Conservation (phyloP, 2,329 filamentous ascomycete genomes). For the Dactylellina cionopaga region DNA sequence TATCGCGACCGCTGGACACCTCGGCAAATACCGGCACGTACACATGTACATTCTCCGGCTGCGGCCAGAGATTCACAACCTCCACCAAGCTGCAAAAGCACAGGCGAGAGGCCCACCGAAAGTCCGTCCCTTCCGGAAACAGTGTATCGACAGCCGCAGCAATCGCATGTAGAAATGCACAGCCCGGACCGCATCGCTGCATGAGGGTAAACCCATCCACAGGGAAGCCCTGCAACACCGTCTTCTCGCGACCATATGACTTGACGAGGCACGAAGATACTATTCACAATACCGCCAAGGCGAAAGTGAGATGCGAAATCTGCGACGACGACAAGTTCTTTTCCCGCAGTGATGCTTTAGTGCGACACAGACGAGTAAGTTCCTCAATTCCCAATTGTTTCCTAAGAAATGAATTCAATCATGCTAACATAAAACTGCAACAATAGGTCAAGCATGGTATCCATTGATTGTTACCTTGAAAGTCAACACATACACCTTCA, state of each 20-base stretch:
- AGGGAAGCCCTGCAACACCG: slow-evolving; percentile 90
- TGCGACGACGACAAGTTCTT: slow-evolving; percentile 98
- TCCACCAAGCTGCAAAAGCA: slow-evolving; percentile 89
- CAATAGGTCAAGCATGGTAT: slow-evolving; percentile 57
- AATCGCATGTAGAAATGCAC: slow-evolving; percentile 76
- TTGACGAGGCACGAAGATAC: slow-evolving; percentile 96
- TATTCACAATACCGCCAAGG: slow-evolving; percentile 92
- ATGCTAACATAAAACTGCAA: slow-evolving; percentile 49
- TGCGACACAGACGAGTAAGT: slow-evolving; percentile 76
- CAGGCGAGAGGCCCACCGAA: slow-evolving; percentile 90
- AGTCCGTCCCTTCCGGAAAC: slow-evolving; percentile 69
- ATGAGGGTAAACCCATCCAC: slow-evolving; percentile 94
- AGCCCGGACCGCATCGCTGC: slow-evolving; percentile 92
- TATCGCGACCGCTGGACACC: slow-evolving; percentile 37
- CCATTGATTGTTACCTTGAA: slow-evolving; percentile 43
- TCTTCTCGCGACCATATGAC: slow-evolving; percentile 96
- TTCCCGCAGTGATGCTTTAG: slow-evolving; percentile 91
- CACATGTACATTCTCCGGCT: slow-evolving; percentile 95
- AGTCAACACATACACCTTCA: slow-evolving; percentile 12
- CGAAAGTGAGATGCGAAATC: slow-evolving; percentile 90
- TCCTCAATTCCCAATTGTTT: slow-evolving; percentile 31
- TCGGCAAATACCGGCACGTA: slow-evolving; percentile 86
- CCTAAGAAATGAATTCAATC: slow-evolving; percentile 15
- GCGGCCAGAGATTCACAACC: slow-evolving; percentile 86
- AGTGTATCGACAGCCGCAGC: slow-evolving; percentile 64